Base-by-base conservation (phyloP, 768 basidiomycete species). In the Pholiota microspora region DNA sequence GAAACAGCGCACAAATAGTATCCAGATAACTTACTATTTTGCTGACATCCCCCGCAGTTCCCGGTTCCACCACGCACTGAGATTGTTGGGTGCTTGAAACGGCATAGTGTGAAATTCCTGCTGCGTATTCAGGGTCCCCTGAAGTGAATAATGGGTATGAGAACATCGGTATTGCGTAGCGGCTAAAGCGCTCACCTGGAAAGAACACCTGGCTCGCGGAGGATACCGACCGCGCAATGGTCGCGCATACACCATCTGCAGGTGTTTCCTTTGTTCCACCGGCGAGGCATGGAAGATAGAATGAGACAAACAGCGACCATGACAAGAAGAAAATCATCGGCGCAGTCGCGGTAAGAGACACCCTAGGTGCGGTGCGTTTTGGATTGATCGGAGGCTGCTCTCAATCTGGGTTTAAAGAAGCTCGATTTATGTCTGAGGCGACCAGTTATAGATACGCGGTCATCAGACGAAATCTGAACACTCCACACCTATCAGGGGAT, bases 31-130 rank as follows among this genome's bases (percentile, higher is more conserved):
- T 40, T 23, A 49, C 60, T 18, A 58, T 51, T n/a, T 40, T 49
- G 23, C 48, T 49, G 5, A 58, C 52, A 31, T 61, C 60, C 35
- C 10, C 13, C 10, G 51, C 23, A 21, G 51, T 47, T 13, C 51
- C 52, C 0, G 57, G 50, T 28, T 61, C 57, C 12, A 61, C 60
- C 1, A 53, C 51, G 24, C 60, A 61, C 13, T 23, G 53, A 3
- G 60, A 45, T 15, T 34, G 45, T 36, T 61, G 51, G 7, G 54
- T 46, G 32, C 60, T 59, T 6, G 60, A 62, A 25, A 21, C 64
- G 2, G 80, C 76, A 77, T 77, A 85, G 55, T 85, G 82, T 1
- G 58, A 46, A 18, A 80, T 73, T 54, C 78, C 82, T 12, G 68
- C 62, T 0, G 32, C 31, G 52, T 82, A 86, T 16, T 65, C 38